These are phyloP conservation scores for Cystobasidium tubakii DNA, from an alignment of 768 basidiomycete genomes.

Conservation along the genomic window DNA sequence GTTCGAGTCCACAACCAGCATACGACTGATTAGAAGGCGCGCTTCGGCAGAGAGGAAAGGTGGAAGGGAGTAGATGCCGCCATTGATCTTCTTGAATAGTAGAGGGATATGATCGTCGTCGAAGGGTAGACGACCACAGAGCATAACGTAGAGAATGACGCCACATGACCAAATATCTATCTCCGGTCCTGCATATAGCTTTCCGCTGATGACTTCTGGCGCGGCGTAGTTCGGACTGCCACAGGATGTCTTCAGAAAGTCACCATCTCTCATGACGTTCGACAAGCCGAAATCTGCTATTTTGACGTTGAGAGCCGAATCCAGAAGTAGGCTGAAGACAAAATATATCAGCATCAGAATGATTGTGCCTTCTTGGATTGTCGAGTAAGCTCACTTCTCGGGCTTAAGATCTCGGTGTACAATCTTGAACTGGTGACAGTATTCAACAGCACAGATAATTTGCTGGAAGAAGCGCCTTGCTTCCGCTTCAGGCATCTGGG, in stretches of 20 bases:
- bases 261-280: slow-evolving; percentile 92
- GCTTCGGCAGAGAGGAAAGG: slow-evolving; percentile 73
- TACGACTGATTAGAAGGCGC: slow-evolving; percentile 68
- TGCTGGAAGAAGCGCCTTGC: slow-evolving; percentile 96
- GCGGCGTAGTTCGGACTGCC: slow-evolving; percentile 98
- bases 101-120: slow-evolving; percentile 93
- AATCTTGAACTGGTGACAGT: slow-evolving; percentile 91
- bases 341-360: not conserved
- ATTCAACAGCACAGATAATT: slow-evolving; percentile 93
- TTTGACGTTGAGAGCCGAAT: slow-evolving; percentile 64
- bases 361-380: not conserved
- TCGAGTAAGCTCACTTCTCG: slow-evolving; percentile 61
- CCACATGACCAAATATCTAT: slow-evolving; percentile 99
- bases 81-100: slow-evolving; percentile 88
- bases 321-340: slow-evolving; percentile 59
- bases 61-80: slow-evolving; percentile 81
- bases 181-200: slow-evolving; percentile 91
- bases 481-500: slow-evolving; percentile 72
- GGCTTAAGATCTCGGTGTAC: slow-evolving; percentile 98
- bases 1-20: slow-evolving; percentile 90
- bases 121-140: slow-evolving; percentile 89
- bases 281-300: slow-evolving; percentile 98
- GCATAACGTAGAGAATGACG: slow-evolving; percentile 97
- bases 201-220: slow-evolving; percentile 92
- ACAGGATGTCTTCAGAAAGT: slow-evolving; percentile 93